Conservation (phyloP, 2,329 filamentous ascomycete genomes). For the Raffaelea arxii region DNA sequence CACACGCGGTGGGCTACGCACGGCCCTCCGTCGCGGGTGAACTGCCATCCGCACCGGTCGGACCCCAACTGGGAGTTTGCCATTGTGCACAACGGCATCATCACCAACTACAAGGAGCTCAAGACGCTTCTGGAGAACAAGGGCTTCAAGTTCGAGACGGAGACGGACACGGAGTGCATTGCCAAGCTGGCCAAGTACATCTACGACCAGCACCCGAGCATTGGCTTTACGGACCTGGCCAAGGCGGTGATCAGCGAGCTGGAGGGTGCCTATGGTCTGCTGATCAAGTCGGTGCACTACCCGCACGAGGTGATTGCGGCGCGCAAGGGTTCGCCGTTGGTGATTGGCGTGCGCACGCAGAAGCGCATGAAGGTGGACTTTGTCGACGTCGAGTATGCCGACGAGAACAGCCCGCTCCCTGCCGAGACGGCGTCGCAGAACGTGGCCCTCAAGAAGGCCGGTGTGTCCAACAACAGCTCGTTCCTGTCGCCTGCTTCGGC, state of each 20-base stretch:
- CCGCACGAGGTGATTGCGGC: conserved; percentile 96
- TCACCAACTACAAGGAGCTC: conserved; percentile 99
- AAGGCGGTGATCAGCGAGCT: conserved; percentile 98
- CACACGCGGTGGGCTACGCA: conserved; percentile 99
- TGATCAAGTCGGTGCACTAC: conserved; percentile 98
- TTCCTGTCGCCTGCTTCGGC: conserved; percentile 48
- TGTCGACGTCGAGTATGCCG: conserved; percentile 94
- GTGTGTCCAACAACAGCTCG: conserved; percentile 61
- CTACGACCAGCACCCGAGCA: conserved; percentile 84
- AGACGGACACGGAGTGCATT: conserved; percentile 98
- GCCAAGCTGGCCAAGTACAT: conserved; percentile 98
- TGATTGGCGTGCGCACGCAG: conserved; percentile 92
- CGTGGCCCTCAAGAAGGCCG: conserved; percentile 86
- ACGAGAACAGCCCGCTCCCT: conserved; percentile 72
- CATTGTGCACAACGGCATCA: conserved; percentile 99
- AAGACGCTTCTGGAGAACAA: conserved; percentile 88
- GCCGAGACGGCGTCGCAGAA: conserved; percentile 95
- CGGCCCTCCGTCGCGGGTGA: conserved; percentile 82
- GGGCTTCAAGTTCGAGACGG: conserved; percentile 97
- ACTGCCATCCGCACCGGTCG: conserved; percentile 98
- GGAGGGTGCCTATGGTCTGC: conserved; percentile 90
- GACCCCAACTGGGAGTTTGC: conserved; percentile 94
- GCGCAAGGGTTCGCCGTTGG: conserved; percentile 94
- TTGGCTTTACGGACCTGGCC: conserved; percentile 91
- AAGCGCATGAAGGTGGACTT: conserved; percentile 99